These are phyloP conservation scores for Stylosanthes scabra DNA, from an alignment of 331 rosid genomes.

Conservation along the genomic window DNA sequence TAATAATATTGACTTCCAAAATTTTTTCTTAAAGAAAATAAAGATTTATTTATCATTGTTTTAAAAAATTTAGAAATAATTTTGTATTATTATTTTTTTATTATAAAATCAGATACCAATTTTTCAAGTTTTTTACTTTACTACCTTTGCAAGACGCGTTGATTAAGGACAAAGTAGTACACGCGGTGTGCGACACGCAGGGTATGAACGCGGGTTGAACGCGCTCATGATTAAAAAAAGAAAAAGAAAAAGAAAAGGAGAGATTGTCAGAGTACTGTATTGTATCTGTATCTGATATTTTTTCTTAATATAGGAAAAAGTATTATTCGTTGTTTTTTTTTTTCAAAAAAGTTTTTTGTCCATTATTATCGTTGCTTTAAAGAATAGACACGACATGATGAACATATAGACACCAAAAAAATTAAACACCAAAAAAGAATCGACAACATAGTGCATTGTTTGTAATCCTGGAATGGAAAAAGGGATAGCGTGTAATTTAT, in stretches of 20 bases:
- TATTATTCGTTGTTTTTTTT: not conserved
- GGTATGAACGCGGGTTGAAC: constrained; percentile 7
- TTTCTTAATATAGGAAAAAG: not conserved
- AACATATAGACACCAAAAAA: too few species aligned
- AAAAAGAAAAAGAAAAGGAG: not conserved
- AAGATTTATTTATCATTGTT: too few species aligned
- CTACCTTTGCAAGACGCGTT: not conserved
- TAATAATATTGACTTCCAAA: too few species aligned
- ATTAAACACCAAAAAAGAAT: too few species aligned
- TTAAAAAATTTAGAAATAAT: too few species aligned
- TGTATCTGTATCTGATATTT: not conserved
- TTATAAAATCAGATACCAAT: too few species aligned
- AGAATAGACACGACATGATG: too few species aligned
- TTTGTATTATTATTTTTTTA: too few species aligned
- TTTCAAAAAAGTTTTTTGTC: too few species aligned
- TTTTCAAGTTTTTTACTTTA: not conserved
- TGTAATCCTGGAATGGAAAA: not conserved
- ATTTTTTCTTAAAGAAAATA: too few species aligned
- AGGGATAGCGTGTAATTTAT: not conserved
- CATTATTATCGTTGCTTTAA: too few species aligned
- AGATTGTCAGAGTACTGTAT: not conserved
- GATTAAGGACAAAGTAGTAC: not conserved
- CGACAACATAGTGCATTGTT: too few species aligned
- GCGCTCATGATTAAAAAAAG: not conserved
- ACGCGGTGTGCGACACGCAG: not conserved